Base-by-base conservation (phyloP, 1,139 yeast genomes). In the Yamadazyma dendronema region DNA sequence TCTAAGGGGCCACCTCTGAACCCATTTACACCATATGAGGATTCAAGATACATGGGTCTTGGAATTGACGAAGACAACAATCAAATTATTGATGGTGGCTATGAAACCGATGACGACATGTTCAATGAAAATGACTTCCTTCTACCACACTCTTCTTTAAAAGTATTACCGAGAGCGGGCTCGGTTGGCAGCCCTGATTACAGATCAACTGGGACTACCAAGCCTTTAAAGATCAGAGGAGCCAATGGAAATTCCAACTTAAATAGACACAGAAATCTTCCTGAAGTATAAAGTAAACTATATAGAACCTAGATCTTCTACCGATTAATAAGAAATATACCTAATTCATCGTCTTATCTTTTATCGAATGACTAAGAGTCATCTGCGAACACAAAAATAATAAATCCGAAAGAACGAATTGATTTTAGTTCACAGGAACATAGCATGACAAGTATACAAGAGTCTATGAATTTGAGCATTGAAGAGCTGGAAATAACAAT, bases 41-140 rank as follows among this genome's bases (percentile, higher is more conserved):
- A 40, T 35, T 16, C 57, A 44, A 65, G 62, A 30, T 69, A 60
- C 41, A 70, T 71, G 74, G 53, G 65, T 28, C 69, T 71, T 14
- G 57, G 64, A 3, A 51, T 61, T 2, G 64, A 57, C 28, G 65
- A 64, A 17, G 58, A 56, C 10, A 52, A 49, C 6, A 52, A 25
- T 9, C 38, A 41, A 25, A 42, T 48, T 4, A 54, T 49, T 40
- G 76, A 70, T 44, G 48, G 64, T 28, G 77, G 77, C 1, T 71
- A 71, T 45, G 77, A 71, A 44, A 71, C 75, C 4, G 77, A 71
- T 43, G 66, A 65, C 36, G 76, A 68, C 43, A 57, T 62, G 42
- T 42, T 59, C 13, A 48, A 53, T 12, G 75, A 67, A 42, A 46
- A 53, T 17, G 72, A 66, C 27, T 61, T 45, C 19, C 54, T 69